Evolutionary conservation across 306 rosid genomes (phyloP).

Genomic region (Acacia acuminata): DNA sequence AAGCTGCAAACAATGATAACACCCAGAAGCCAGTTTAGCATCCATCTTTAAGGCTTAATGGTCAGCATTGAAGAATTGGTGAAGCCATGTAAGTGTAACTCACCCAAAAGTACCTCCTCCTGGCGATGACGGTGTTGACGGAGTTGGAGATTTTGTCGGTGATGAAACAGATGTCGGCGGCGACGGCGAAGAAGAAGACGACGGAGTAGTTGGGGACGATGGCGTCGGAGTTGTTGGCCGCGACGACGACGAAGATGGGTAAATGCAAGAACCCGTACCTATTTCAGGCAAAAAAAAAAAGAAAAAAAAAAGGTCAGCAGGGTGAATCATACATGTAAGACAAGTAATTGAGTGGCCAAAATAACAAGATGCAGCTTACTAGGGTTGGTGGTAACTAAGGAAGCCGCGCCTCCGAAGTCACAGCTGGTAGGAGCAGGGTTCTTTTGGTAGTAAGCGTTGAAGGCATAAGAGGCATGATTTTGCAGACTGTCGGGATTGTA

Average conservation of each 20-base stretch:
- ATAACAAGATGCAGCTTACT: conserved; percentile 47
- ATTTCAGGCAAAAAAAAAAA: not conserved
- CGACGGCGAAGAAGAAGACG: not conserved
- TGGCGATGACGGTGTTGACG: conserved; percentile 1
- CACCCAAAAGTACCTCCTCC: conserved; percentile 1
- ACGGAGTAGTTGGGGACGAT: not conserved
- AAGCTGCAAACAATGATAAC: not conserved
- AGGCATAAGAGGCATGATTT: conserved; percentile 90
- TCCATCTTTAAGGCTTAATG: not conserved
- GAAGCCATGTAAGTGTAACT: not conserved
- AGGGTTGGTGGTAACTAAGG: conserved; percentile 65
- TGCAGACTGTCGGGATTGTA: conserved; percentile 68
- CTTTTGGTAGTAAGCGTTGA: conserved; percentile 84
- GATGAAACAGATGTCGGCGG: not conserved
- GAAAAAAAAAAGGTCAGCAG: not conserved
- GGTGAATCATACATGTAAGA: not conserved
- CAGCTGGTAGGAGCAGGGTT: conserved; percentile 82
- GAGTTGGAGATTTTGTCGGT: not conserved
- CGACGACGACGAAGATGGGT: not conserved
- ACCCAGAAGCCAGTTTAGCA: not conserved
- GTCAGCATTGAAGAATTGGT: not conserved
- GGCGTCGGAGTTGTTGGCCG: not conserved
- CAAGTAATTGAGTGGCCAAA: not conserved
- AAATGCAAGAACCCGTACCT: conserved; percentile 9
- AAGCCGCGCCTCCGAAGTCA: conserved; percentile 86